Conservation (phyloP, 257 asterid species). For the Fraxinus cuspidata region DNA sequence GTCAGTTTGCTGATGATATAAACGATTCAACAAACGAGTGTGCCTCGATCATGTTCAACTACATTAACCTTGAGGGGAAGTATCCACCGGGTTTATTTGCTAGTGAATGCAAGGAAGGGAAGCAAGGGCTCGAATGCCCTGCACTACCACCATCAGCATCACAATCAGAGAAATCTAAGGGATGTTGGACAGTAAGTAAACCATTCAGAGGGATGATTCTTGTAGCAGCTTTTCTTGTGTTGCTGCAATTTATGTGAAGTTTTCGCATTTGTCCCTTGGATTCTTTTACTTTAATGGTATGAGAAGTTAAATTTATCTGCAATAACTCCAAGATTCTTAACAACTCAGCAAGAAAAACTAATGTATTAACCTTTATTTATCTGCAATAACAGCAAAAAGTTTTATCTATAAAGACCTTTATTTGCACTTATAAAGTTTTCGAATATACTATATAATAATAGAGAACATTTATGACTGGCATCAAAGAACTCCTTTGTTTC, state of each 20-base stretch:
- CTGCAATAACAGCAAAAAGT: not conserved
- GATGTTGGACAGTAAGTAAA: not conserved
- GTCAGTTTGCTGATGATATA: conserved; percentile 37
- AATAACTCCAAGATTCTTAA: too few species aligned
- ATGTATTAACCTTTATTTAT: not conserved
- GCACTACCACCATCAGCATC: conserved; percentile 26
- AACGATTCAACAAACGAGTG: conserved; percentile 35
- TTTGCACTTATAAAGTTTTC: not conserved
- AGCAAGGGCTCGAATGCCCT: conserved; percentile 46
- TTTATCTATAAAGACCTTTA: not conserved
- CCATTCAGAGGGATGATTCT: conserved; percentile 8
- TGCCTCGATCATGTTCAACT: conserved; percentile 29
- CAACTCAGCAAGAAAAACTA: not conserved
- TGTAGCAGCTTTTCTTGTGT: conserved; percentile 11
- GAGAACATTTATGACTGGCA: not conserved
- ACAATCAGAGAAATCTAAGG: conserved; percentile 1
- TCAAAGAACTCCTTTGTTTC: not conserved
- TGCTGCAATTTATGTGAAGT: conserved; percentile 11
- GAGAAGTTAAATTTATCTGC: not conserved
- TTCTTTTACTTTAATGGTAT: too few species aligned
- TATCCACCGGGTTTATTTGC: conserved; percentile 43
- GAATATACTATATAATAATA: not conserved
- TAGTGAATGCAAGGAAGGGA: conserved; percentile 41
- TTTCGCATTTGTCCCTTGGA: too few species aligned
- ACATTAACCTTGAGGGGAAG: conserved; percentile 34